These are phyloP conservation scores for Teunomyces panamensis DNA, from an alignment of 805 yeast species.

Conservation along the genomic window DNA sequence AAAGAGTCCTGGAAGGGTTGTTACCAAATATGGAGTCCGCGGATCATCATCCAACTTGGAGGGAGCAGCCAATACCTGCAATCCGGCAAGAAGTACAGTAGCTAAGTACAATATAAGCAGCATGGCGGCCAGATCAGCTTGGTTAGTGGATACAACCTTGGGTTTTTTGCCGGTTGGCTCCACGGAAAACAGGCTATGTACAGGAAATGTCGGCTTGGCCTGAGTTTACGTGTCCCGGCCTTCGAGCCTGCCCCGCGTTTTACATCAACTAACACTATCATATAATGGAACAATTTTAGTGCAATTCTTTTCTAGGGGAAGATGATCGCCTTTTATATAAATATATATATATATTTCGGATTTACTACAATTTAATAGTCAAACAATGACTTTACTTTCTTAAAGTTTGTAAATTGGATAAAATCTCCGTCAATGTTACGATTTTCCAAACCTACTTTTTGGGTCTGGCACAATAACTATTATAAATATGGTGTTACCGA, in stretches of 20 bases:
- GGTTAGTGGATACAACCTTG: neutral
- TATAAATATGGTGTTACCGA: too few relatives aligned
- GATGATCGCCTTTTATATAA: too few relatives aligned
- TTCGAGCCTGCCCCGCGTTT: neutral
- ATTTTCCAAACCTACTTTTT: too few relatives aligned
- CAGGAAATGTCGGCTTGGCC: neutral
- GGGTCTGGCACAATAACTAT: too few relatives aligned
- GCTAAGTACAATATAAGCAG: neutral
- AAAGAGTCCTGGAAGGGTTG: conserved; percentile 36
- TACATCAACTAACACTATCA: too few relatives aligned
- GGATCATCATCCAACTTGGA: conserved; percentile 8
- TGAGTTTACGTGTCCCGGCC: neutral
- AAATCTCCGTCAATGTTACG: too few relatives aligned
- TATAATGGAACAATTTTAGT: too few relatives aligned
- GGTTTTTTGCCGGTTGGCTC: neutral
- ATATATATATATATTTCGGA: too few relatives aligned
- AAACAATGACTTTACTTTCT: too few relatives aligned
- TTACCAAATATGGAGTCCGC: conserved; percentile 23
- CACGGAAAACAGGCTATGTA: neutral
- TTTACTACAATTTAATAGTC: too few relatives aligned
- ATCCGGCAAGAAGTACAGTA: neutral
- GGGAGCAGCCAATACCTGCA: conserved; percentile 5
- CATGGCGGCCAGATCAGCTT: neutral
- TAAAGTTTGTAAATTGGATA: too few relatives aligned
- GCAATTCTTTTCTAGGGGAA: too few relatives aligned